Conservation (phyloP, 202 grass and related monocot species). For the Saccharum hybrid region DNA sequence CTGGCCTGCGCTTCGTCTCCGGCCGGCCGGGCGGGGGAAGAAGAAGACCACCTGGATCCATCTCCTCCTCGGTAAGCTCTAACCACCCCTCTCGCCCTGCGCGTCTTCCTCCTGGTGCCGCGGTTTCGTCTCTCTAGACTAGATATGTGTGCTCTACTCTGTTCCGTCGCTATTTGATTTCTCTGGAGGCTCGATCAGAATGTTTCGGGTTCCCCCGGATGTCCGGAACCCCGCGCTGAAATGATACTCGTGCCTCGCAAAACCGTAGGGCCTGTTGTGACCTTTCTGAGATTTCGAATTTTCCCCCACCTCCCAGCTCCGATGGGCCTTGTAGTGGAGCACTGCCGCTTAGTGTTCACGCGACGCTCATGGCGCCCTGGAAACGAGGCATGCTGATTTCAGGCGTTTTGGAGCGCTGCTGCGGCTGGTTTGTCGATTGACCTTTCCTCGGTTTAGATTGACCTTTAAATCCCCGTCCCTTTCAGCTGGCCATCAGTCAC, state of each 20-base stretch:
- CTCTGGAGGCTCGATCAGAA: background rate
- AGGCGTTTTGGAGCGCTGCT: background rate
- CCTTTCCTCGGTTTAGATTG: background rate
- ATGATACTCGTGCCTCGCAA: background rate
- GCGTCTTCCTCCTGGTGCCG: background rate
- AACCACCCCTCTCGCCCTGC: background rate
- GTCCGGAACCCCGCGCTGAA: background rate
- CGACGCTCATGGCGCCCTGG: background rate
- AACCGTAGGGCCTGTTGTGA: background rate
- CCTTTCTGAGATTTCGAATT: background rate
- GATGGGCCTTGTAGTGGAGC: background rate
- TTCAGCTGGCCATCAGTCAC: background rate
- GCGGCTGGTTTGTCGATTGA: background rate
- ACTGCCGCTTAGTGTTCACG: slow-evolving; percentile 13
- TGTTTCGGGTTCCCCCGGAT: background rate
- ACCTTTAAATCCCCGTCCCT: background rate
- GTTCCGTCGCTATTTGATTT: background rate
- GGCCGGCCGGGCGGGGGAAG: background rate
- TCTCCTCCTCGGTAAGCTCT: slow-evolving; percentile 29
- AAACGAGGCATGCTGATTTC: slow-evolving; percentile 9
- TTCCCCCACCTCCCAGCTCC: background rate
- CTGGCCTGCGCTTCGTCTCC: background rate
- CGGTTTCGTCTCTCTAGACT: background rate
- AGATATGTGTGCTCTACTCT: background rate
- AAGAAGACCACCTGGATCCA: background rate